A percentile compares a stretch with the other conserved stretches of the same genome.
Evolutionary conservation across 1,284 basidiomycete genomes (phyloP).

Genomic region (Cryptococcus sp.): DNA sequence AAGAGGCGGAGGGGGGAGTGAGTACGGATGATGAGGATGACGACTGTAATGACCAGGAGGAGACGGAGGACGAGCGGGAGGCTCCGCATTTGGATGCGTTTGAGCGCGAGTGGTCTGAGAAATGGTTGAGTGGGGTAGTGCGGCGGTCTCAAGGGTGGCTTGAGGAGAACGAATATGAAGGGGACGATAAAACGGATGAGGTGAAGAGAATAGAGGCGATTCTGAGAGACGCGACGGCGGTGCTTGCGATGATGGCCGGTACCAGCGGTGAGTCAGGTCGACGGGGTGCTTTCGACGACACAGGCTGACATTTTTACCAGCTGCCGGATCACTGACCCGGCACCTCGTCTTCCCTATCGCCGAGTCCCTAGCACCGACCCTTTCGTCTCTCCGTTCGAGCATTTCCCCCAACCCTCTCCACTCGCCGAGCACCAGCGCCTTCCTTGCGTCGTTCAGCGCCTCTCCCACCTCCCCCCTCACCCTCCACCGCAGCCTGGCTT

Average conservation of each 20-base stretch:
- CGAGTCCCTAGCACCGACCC: constrained; percentile 27
- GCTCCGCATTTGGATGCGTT: constrained; percentile 40
- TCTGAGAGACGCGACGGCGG: constrained; percentile 62
- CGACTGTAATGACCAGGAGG: constrained; percentile 14
- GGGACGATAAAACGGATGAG: constrained; percentile 12
- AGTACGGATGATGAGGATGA: constrained; percentile 9
- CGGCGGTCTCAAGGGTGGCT: constrained; percentile 42
- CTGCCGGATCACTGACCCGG: constrained; percentile 43
- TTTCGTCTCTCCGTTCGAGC: constrained; percentile 19
- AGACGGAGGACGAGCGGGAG: constrained; percentile 21
- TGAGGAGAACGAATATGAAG: constrained; percentile 27
- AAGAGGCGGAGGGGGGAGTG: background rate
- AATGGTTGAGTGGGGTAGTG: constrained; percentile 47
- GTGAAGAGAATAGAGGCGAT: constrained; percentile 46
- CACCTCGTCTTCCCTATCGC: constrained; percentile 46
- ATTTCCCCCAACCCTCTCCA: constrained; percentile 24
- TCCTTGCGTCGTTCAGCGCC: constrained; percentile 34
- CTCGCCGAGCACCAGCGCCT: constrained; percentile 38
- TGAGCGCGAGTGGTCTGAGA: constrained; percentile 50
- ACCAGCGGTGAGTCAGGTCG: constrained; percentile 56
- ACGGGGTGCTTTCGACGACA: background rate
- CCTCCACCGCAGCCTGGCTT: constrained; percentile 4
- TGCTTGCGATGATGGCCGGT: constrained; percentile 63
- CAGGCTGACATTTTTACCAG: constrained; percentile 9
- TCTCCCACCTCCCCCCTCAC: constrained; percentile 32